Base-by-base conservation (phyloP, 2,329 filamentous ascomycete species). In the Macroventuria anomochaeta region DNA sequence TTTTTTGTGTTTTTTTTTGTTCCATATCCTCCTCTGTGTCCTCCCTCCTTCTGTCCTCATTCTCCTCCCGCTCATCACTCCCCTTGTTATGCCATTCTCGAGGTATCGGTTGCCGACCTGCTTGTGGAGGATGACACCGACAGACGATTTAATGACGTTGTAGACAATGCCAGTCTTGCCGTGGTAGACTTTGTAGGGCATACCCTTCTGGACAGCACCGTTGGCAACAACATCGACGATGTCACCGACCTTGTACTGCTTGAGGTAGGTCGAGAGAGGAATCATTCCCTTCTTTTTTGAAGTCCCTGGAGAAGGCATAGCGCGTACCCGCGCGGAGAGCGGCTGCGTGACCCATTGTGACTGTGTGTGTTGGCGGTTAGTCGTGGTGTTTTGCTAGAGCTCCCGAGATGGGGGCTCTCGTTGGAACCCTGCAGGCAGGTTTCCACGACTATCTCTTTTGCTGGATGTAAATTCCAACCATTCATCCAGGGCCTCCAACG, bases 21-120 rank as follows among this genome's bases (percentile, higher is more conserved):
- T n/a, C n/a, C n/a, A n/a, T n/a, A n/a, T n/a, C n/a, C n/a, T n/a
- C n/a, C n/a, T n/a, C n/a, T n/a, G n/a, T n/a, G n/a, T n/a, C n/a
- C n/a, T n/a, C n/a, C n/a, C n/a, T n/a, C n/a, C n/a, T n/a, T n/a
- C n/a, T n/a, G n/a, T n/a, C n/a, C n/a, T n/a, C n/a, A n/a, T n/a
- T n/a, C n/a, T n/a, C n/a, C n/a, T n/a, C n/a, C n/a, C n/a, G n/a
- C n/a, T n/a, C n/a, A n/a, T n/a, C n/a, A n/a, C n/a, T n/a, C n/a
- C n/a, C n/a, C n/a, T n/a, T n/a, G n/a, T n/a, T n/a, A 99, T 88
- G 80, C 95, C 93, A 92, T 99, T 99, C 90, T 99, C 95, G 80
- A 99, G 86, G 88, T 97, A 99, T 77, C 93, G 90, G 89, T 97
- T 95, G 83, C 93, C 92, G 80, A 99, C 95, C 81, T 96, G 91